Evolutionary conservation across 23 red algal species (phyloP), one percentile per base, ranked within the genome.

Genomic region (Cyanidium caldarium): DNA sequence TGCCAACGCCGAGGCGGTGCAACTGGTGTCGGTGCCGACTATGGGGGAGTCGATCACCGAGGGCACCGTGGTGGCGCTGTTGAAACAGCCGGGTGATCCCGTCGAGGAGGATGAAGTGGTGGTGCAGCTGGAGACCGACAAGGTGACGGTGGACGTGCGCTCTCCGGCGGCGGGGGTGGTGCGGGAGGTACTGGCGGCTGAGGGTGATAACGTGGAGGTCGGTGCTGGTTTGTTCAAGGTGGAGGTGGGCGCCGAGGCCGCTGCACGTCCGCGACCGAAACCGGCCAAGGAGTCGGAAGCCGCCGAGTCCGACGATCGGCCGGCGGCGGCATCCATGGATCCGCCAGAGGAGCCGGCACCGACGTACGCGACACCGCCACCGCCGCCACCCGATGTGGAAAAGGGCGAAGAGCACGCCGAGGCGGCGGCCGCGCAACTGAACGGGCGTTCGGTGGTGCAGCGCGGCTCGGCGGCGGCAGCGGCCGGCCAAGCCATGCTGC

Each of bases 41-140:
- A 98, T 98, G 92, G 92, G 92, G 17, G 92, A 98, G 79, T 82
- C 74, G 34, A 98, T 98, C 58, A 83, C 70, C 37, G 92, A 98
- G 61, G 92, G 84, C 14, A 98, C 92, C 42, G 70, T 98, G 28
- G 77, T 74, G 37, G 80, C 69, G 29, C 87, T 78, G 79, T 66
- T 76, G 28, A 77, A 85, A 57, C 12, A 82, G 33, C 61, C 42
- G 13, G 92, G 92, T 14, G 73, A 98, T 36, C 51, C 65, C 19
- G 84, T 98, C 26, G 33, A 79, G 13, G 77, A 86, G 68, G 92
- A 98, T 39, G 78, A 98, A 41, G 70, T 98, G 14, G 66, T 98
- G 7, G 83, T 77, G 2, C 84, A 89, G 73, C 45, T 98, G 10
- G 92, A 98, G 45, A 98, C 92, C 13, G 92, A 98, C 44, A 98